These are phyloP conservation scores for Trichoderma atrobrunneum DNA, from an alignment of 2,329 filamentous ascomycete genomes.

Conservation along the genomic window DNA sequence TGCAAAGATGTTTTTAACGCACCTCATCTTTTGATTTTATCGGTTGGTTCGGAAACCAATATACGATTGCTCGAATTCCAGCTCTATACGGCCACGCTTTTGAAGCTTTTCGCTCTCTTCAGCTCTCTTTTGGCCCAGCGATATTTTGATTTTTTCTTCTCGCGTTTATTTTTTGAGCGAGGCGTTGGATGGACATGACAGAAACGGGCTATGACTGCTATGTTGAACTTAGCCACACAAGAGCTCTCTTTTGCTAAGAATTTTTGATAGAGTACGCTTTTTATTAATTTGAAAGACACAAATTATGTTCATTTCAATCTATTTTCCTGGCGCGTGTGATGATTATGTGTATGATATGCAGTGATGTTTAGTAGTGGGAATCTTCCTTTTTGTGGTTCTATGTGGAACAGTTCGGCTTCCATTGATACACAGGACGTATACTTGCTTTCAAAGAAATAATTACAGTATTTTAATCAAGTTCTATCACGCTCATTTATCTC, in stretches of 20 bases:
- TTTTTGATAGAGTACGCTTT: background rate
- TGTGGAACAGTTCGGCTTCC: background rate
- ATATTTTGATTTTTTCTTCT: background rate
- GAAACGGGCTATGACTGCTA: background rate
- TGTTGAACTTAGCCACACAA: background rate
- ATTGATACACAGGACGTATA: background rate
- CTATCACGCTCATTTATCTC: background rate
- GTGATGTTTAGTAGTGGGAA: background rate
- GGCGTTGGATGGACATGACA: slow-evolving; percentile 11
- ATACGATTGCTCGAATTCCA: background rate
- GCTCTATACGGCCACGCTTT: background rate
- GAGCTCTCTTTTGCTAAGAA: background rate
- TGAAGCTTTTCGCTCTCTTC: background rate
- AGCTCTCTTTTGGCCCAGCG: background rate
- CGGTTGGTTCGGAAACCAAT: background rate
- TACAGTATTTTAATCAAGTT: background rate
- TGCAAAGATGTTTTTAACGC: background rate
- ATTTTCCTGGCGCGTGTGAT: background rate
- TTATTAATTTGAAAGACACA: background rate
- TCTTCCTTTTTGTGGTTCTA: background rate
- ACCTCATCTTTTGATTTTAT: background rate
- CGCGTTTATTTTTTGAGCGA: slow-evolving; percentile 2
- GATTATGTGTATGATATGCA: background rate
- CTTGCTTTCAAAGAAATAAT: background rate
- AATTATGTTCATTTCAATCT: background rate